These are phyloP conservation scores for Dothideomycetes sp. DNA, from an alignment of 2,329 filamentous ascomycete species.

Conservation along the genomic window DNA sequence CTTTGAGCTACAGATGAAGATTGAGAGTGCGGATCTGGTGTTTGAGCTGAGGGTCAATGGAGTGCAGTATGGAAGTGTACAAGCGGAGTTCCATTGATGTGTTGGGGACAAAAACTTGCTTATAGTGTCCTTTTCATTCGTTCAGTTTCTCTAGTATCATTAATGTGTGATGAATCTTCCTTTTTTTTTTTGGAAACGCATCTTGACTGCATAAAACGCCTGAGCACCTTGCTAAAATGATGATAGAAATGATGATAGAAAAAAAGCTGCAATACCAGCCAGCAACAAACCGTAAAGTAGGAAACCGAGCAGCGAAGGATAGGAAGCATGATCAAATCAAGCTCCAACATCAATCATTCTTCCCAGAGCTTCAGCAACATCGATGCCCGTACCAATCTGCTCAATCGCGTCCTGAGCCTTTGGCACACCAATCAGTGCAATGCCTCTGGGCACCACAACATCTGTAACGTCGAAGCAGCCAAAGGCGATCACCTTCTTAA, in stretches of 20 bases:
- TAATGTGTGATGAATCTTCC: no score
- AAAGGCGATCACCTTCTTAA: slow-evolving; percentile 51
- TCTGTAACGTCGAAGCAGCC: slow-evolving; percentile 53
- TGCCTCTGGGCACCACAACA: slow-evolving; percentile 46
- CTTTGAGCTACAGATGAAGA: slow-evolving; percentile 76
- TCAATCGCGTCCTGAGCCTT: slow-evolving; percentile 49
- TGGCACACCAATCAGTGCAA: slow-evolving; percentile 52
- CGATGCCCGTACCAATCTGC: slow-evolving; percentile 36
- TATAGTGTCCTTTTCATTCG: no score
- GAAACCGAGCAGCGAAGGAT: neutral
- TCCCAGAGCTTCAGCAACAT: slow-evolving; percentile 27
- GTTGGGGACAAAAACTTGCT: no score
- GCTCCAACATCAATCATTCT: slow-evolving; percentile 22
- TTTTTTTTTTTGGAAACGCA: no score
- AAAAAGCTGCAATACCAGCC: no score
- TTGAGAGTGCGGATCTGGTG: slow-evolving; percentile 65
- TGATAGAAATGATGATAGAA: neutral
- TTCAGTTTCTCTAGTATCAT: no score
- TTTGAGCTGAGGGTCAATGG: slow-evolving; percentile 77
- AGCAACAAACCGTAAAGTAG: neutral
- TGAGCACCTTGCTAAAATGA: no score
- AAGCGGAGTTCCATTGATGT: slow-evolving; percentile 65
- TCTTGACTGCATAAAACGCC: no score
- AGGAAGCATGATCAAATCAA: slow-evolving; percentile 7
- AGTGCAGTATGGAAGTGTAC: slow-evolving; percentile 65